Percentiles rank a stretch among this genome's conserved stretches.
Conservation (phyloP, 345 rosid genomes). For the Boechera divaricarpa region DNA sequence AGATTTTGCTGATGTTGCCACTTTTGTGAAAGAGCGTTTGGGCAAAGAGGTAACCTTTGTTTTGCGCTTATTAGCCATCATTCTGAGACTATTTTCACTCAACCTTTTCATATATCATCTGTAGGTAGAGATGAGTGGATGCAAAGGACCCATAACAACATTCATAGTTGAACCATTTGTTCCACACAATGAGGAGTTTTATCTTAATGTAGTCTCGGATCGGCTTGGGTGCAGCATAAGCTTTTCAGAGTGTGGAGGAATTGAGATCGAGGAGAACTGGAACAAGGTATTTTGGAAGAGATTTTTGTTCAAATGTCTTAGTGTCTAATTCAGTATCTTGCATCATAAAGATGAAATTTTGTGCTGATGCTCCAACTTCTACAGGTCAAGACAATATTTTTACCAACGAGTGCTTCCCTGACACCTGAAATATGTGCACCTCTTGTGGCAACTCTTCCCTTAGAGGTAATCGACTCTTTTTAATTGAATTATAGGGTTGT, state of each 20-base stretch:
- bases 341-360: constrained; percentile 3
- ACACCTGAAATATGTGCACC: constrained; percentile 81
- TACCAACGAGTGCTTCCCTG: constrained; percentile 69
- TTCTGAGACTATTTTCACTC: background rate
- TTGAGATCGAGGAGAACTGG: constrained; percentile 98
- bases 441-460: constrained; percentile 85
- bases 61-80: background rate
- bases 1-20: constrained; percentile 75
- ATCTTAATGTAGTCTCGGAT: constrained; percentile 90
- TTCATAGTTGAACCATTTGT: constrained; percentile 90
- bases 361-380: background rate
- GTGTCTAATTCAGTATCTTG: background rate
- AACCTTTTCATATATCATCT: background rate
- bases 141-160: constrained; percentile 93
- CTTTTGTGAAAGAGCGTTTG: constrained; percentile 76
- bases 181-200: constrained; percentile 88
- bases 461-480: constrained; percentile 62
- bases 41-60: constrained; percentile 68
- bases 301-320: background rate
- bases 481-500: background rate
- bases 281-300: constrained; percentile 65
- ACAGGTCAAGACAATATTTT: constrained; percentile 81
- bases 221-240: constrained; percentile 87
- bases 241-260: constrained; percentile 41
- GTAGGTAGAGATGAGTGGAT: constrained; percentile 93